Conservation (phyloP, 2,329 filamentous ascomycete species). For the Neophaeococcomyces aloes region DNA sequence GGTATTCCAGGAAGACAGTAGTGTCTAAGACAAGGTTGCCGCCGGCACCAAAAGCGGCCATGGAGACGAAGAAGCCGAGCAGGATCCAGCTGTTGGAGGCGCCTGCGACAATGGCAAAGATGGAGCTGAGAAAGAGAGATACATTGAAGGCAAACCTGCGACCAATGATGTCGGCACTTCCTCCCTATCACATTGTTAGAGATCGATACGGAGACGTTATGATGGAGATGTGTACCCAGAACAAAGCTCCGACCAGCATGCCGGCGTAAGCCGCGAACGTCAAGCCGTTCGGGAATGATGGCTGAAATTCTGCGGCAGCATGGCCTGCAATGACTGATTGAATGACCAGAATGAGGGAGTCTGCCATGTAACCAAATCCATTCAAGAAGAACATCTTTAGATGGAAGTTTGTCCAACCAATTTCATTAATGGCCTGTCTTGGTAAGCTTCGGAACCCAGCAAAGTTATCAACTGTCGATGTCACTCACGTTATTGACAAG, state of each 20-base stretch:
- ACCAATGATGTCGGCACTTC: conserved; percentile 54
- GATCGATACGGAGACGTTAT: not conserved
- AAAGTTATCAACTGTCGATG: not conserved
- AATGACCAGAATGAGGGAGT: conserved; percentile 27
- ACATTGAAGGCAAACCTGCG: conserved; percentile 59
- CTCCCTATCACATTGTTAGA: not conserved
- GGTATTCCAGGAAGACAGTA: conserved; percentile 47
- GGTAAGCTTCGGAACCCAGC: not conserved
- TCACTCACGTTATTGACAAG: conserved; percentile 25
- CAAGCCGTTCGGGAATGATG: conserved; percentile 20
- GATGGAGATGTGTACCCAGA: conserved; percentile 54
- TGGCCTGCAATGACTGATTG: conserved; percentile 18
- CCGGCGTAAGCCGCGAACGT: conserved; percentile 34
- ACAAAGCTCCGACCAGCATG: conserved; percentile 40
- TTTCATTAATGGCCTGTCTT: conserved; percentile 40
- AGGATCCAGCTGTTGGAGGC: conserved; percentile 48
- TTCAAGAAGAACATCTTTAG: conserved; percentile 52
- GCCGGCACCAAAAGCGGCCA: conserved; percentile 27
- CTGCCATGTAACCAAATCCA: conserved; percentile 44
- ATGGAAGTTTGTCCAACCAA: conserved; percentile 51
- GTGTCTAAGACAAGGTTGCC: conserved; percentile 25
- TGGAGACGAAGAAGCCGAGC: conserved; percentile 14
- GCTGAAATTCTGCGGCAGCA: conserved; percentile 17
- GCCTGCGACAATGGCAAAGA: conserved; percentile 55
- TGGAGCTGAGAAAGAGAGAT: conserved; percentile 51